Percentiles rank a stretch among this genome's conserved stretches.
These are phyloP conservation scores for Plasmodium ovale DNA, from an alignment of 169 alveolate species.

Conservation along the genomic window DNA sequence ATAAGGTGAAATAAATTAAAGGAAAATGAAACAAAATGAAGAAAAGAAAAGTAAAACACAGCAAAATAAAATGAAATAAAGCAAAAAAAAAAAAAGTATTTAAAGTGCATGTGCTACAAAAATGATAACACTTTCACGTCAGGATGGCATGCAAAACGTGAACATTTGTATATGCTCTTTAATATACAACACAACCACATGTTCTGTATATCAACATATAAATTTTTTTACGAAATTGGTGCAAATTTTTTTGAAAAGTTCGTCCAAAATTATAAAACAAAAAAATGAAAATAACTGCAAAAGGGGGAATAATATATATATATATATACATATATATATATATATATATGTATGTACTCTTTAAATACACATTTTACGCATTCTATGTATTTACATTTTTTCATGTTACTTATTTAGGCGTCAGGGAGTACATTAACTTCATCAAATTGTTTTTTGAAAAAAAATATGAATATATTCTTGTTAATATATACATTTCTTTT, in stretches of 20 bases:
- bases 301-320: too few relatives aligned
- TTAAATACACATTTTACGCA: constrained; percentile 22
- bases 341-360: too few relatives aligned
- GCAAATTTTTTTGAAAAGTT: constrained; percentile 25
- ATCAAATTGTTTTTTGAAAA: not conserved
- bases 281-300: constrained; percentile 2
- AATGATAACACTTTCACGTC: not conserved
- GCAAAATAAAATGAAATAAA: not conserved
- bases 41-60: constrained; percentile 2
- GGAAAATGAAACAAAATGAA: not conserved
- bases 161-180: constrained; percentile 8
- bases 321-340: too few relatives aligned
- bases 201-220: not conserved
- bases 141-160: not conserved
- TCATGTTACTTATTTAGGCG: not conserved
- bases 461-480: not conserved
- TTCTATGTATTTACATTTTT: constrained; percentile 31
- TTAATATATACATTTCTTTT: not conserved
- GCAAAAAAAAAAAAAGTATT: constrained; percentile 13
- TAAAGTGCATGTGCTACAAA: constrained; percentile 20
- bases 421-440: not conserved
- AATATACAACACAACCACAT: not conserved
- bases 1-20: constrained; percentile 3
- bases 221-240: constrained; percentile 21
- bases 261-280: too few relatives aligned